Evolutionary conservation across 768 basidiomycete species (phyloP).

Genomic region (Neoboletus subvelutipes): DNA sequence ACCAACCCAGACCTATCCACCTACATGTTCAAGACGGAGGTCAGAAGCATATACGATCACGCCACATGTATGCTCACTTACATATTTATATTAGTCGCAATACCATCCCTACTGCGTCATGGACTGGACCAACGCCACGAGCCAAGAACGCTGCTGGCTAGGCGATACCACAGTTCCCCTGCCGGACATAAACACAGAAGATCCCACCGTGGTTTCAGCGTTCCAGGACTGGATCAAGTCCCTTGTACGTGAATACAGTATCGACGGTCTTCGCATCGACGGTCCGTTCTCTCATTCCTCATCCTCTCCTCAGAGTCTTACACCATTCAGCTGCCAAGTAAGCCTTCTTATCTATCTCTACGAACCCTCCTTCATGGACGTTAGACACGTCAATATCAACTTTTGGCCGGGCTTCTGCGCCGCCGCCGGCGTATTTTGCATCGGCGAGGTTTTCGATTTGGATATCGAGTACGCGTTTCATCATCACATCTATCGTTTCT

Average conservation of each 20-base stretch:
- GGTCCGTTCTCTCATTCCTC: constrained; percentile 33
- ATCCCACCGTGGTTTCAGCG: constrained; percentile 56
- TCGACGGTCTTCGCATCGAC: constrained; percentile 89
- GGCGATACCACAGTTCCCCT: constrained; percentile 74
- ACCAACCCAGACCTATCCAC: constrained; percentile 60
- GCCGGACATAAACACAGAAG: constrained; percentile 76
- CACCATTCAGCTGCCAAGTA: constrained; percentile 34
- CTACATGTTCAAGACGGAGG: constrained; percentile 68
- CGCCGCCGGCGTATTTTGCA: constrained; percentile 81
- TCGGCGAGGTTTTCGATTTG: constrained; percentile 72
- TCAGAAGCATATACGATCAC: constrained; percentile 24
- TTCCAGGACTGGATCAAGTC: constrained; percentile 70
- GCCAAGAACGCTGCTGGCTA: constrained; percentile 79
- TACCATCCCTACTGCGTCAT: constrained; percentile 82
- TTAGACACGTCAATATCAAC: constrained; percentile 61
- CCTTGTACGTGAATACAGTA: constrained; percentile 66
- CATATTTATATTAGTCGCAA: constrained; percentile 42
- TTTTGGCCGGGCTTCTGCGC: constrained; percentile 79
- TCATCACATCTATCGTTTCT: constrained; percentile 3
- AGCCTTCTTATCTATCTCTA: not conserved
- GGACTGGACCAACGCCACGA: constrained; percentile 65
- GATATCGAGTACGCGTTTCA: constrained; percentile 44
- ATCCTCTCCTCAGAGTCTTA: not conserved
- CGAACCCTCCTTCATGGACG: constrained; percentile 4
- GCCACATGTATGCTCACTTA: constrained; percentile 3